Percentiles rank a stretch among this genome's conserved stretches.
phyloP scores from a whole-genome alignment of 805 yeast species.

The Kazachstania psychrophila region DNA sequence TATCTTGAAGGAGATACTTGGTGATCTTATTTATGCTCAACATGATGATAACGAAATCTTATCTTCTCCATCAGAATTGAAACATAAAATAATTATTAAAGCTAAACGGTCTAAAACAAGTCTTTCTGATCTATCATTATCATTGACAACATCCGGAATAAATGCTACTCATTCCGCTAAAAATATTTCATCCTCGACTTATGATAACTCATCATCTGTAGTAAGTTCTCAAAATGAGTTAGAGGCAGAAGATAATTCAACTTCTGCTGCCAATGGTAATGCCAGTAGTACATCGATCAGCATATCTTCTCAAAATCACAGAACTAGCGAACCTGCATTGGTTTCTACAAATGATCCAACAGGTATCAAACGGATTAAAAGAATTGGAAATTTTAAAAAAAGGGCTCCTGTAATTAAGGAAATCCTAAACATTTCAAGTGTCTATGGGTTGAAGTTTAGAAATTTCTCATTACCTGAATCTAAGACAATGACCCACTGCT shows the following conservation, averaged over 20 bases:
- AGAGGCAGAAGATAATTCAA: constrained; percentile 19
- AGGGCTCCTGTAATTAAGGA: constrained; percentile 16
- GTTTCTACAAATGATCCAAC: constrained; percentile 1
- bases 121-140: neutral
- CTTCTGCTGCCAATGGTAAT: neutral
- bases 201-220: constrained; percentile 23
- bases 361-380: constrained; percentile 20
- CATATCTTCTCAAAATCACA: neutral
- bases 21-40: constrained; percentile 40
- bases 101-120: constrained; percentile 47
- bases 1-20: constrained; percentile 48
- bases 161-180: neutral
- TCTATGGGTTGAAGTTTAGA: constrained; percentile 67
- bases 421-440: constrained; percentile 22
- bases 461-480: constrained; percentile 84
- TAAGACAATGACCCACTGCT: constrained; percentile 69
- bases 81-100: constrained; percentile 65
- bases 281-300: neutral
- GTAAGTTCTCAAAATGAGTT: constrained; percentile 29
- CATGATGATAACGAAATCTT: constrained; percentile 25
- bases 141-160: neutral
- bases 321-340: neutral
- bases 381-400: constrained; percentile 26
- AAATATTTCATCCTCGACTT: constrained; percentile 7
- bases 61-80: constrained; percentile 69